Conservation (phyloP, 768 basidiomycete species). For the Mycena amicta region DNA sequence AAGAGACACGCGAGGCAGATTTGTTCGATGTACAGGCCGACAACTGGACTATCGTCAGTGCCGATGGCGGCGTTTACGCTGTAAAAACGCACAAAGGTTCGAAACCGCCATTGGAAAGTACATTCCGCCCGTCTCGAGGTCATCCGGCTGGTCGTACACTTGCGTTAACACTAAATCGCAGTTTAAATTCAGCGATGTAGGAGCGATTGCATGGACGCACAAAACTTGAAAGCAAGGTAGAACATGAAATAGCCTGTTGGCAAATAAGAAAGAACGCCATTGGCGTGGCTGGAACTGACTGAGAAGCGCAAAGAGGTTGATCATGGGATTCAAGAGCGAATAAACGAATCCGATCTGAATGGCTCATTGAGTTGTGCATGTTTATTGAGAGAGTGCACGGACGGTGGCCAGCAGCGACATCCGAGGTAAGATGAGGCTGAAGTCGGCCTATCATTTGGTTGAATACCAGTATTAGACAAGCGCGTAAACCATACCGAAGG, state of each 20-base stretch:
- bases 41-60: slow-evolving; percentile 37
- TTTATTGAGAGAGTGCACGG: too few relatives aligned
- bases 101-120: slow-evolving; percentile 50
- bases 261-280: not conserved
- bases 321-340: slow-evolving; percentile 64
- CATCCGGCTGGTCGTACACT: slow-evolving; percentile 55
- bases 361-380: too few relatives aligned
- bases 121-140: slow-evolving; percentile 49
- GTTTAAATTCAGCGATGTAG: too few relatives aligned
- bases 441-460: slow-evolving; percentile 41
- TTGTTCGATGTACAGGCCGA: slow-evolving; percentile 74
- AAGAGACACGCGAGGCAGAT: slow-evolving; percentile 66
- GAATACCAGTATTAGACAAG: not conserved
- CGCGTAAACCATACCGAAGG: slow-evolving; percentile 34
- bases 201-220: too few relatives aligned
- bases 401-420: slow-evolving; percentile 55
- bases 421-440: slow-evolving; percentile 51
- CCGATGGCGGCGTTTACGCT: slow-evolving; percentile 21
- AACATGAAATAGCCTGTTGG: slow-evolving; percentile 53
- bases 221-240: slow-evolving; percentile 62
- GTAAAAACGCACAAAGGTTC: slow-evolving; percentile 45
- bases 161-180: slow-evolving; percentile 50
- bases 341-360: slow-evolving; percentile 61
- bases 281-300: slow-evolving; percentile 35
- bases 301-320: slow-evolving; percentile 64